Base-by-base conservation (phyloP, 202 grass and related monocot genomes). In the Sporobolus alterniflorus region DNA sequence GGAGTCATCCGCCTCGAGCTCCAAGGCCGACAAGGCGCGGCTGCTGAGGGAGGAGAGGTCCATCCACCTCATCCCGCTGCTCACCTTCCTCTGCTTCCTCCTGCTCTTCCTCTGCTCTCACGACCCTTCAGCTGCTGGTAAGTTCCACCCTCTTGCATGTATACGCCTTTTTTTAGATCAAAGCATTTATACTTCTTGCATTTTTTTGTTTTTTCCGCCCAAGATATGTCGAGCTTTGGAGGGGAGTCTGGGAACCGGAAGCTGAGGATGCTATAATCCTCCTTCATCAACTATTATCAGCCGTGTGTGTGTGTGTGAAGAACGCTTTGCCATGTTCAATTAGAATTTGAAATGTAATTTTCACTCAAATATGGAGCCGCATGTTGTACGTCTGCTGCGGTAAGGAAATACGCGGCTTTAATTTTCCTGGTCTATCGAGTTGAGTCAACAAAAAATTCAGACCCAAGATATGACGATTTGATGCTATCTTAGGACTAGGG, bases 11-110 rank as follows among this genome's bases (percentile, higher is more conserved):
- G 28, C 62, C 62, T 77, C 64, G 41, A 52, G 36, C 47, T 55
- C 32, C 20, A 94, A 92, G 84, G 66, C 67, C 41, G 85, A 89
- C 55, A 92, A 84, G 65, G 71, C 80, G 71, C 84, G 91, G 50
- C 15, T 79, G 67, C 62, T 63, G 22, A 73, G 76, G 83, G 76
- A 67, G 48, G 93, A 90, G 82, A 70, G 82, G 62, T 67, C 80
- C 47, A 88, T 97, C 74, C 94, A 97, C 84, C 85, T 97, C 85
- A 92, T 97, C 79, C 94, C 94, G n/a, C 71, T 97, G 40, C 76
- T 97, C 69, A 97, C 94, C 85, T 75, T 97, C 82, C 76, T 94
- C 83, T 97, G 94, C 75, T 86, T 94, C 72, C 87, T 97, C 74
- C 75, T 97, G 64, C 94, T 97, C 71, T 94, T 94, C 85, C 87